Percentiles rank a stretch among this genome's conserved stretches.
These are phyloP conservation scores for Globisporangium iwayamae DNA, from an alignment of 352 stramenopile genomes.

Conservation along the genomic window DNA sequence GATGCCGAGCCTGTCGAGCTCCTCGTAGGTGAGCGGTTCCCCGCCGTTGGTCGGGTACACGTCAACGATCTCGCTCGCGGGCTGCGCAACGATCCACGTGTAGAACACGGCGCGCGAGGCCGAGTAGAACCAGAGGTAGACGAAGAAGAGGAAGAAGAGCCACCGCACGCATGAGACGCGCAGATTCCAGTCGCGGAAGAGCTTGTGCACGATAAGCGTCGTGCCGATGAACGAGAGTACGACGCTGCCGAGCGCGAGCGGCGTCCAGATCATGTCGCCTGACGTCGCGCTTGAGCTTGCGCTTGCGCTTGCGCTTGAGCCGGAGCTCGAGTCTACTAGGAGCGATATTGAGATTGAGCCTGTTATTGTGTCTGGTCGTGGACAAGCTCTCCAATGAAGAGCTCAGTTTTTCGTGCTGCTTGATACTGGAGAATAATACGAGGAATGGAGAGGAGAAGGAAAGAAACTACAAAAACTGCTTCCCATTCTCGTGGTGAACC, in stretches of 20 bases:
- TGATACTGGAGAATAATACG: too few relatives aligned
- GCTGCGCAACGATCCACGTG: conserved; percentile 28
- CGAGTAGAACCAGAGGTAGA: conserved; percentile 31
- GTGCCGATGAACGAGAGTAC: conserved; percentile 20
- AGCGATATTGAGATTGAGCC: too few relatives aligned
- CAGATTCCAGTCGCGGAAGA: conserved; percentile 34
- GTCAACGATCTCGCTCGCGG: conserved; percentile 24
- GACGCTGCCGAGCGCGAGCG: conserved; percentile 19
- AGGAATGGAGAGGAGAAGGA: too few relatives aligned
- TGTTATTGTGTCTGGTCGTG: too few relatives aligned
- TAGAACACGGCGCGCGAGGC: conserved; percentile 16
- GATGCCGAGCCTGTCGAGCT: conserved; percentile 51
- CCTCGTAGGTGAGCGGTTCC: conserved; percentile 24
- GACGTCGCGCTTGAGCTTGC: neutral
- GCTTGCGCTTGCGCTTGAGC: neutral
- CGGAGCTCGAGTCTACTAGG: too few relatives aligned
- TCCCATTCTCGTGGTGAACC: too few relatives aligned
- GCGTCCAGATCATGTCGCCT: conserved; percentile 31
- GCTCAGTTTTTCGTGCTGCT: too few relatives aligned
- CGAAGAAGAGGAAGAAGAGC: conserved; percentile 40
- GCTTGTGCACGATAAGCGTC: conserved; percentile 23
- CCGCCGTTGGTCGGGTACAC: conserved; percentile 25
- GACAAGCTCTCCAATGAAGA: too few relatives aligned
- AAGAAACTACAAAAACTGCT: too few relatives aligned
- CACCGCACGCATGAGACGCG: conserved; percentile 30